Evolutionary conservation across 257 asterid genomes (phyloP).

Genomic region (Anisodus acutangulus): DNA sequence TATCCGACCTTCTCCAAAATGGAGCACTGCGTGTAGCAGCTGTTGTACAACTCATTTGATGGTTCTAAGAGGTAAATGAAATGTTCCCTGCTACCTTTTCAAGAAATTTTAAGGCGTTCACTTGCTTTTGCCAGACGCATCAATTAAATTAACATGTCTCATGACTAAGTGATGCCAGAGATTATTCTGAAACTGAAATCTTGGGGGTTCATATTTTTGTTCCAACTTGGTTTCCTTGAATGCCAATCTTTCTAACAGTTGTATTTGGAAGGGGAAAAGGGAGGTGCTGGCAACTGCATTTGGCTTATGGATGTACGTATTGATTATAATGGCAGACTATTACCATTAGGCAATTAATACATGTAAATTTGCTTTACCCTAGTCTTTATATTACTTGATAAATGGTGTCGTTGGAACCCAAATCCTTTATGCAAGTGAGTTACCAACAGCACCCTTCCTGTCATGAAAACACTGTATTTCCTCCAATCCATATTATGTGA

Average conservation of each 20-base stretch:
- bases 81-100: neutral
- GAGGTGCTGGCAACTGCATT: neutral
- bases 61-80: conserved; percentile 36
- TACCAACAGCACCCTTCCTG: neutral
- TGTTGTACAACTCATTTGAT: conserved; percentile 84
- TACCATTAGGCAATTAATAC: conserved; percentile 3
- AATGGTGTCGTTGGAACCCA: neutral
- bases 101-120: neutral
- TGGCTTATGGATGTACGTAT: neutral
- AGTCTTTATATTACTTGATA: neutral
- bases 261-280: neutral
- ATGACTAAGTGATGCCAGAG: neutral
- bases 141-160: conserved; percentile 14
- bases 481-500: neutral
- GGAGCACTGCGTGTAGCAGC: conserved; percentile 88
- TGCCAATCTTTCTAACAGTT: conserved; percentile 16
- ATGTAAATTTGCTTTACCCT: neutral
- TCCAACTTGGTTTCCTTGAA: conserved; percentile 23
- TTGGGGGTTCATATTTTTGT: neutral
- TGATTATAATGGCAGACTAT: neutral
- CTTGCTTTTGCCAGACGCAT: neutral
- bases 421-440: neutral
- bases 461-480: neutral
- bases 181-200: conserved; percentile 14
- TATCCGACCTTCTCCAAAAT: conserved; percentile 81